Evolutionary conservation across 2,329 filamentous ascomycete genomes (phyloP), one percentile per base, ranked within the genome.

Genomic region (Sporothrix curviconia): DNA sequence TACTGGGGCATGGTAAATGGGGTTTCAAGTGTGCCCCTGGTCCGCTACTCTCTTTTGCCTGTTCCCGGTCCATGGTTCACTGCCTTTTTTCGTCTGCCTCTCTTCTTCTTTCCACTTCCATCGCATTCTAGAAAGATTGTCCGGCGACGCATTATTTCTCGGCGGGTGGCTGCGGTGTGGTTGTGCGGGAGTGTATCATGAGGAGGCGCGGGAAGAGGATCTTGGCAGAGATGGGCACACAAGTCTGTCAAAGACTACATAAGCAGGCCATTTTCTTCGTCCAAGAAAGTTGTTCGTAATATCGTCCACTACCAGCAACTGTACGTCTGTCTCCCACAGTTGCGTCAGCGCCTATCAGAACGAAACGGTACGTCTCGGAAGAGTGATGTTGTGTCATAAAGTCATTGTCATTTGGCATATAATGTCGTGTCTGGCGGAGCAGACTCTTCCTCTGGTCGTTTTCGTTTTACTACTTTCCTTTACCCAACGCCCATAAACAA

Each of bases 1-100:
- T 54, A 54, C 51, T 39, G 51, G 51, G 51, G 39, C 32, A n/a
- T n/a, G n/a, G n/a, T n/a, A n/a, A 44, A 30, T 54, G 32, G 19
- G 25, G 39, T 54, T 44, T 54, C 51, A 54, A 3, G 22, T 42
- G 15, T 32, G 28, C 15, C 30, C 17, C 14, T 14, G 5, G 5
- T 28, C 25, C 19, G n/a, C 37, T 17, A 43, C 19, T 43, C 19
- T 43, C 19, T n/a, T n/a, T 3, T 46, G 8, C 24, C 24, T 14
- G 14, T 30, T 6, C 42, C 42, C 42, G 42, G 42, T 46, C 42
- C 42, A 15, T 44, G 42, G 42, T 52, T 30, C 4, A 17, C 39
- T 6, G 3, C 24, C 17, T 5, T 30, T 40, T 14, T 30, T 24
- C 15, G 24, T 14, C n/a, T 52, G 9, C 49, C 14, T 3, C 24